These are phyloP conservation scores for Xylaria sp. DNA, from an alignment of 2,329 filamentous ascomycete species.

Conservation along the genomic window DNA sequence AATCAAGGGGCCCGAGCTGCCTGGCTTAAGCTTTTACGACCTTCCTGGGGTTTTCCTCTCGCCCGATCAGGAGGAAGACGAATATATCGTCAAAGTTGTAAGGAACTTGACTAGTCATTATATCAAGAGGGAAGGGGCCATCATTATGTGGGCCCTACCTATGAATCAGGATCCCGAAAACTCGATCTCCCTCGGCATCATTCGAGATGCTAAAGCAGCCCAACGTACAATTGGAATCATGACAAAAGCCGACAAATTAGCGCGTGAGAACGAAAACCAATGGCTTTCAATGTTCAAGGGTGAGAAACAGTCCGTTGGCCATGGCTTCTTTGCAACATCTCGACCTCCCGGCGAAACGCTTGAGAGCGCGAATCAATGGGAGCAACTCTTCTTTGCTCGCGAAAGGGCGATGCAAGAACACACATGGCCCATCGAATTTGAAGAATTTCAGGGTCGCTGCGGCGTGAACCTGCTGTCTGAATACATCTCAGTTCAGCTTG, in stretches of 20 bases:
- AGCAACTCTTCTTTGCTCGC: conserved; percentile 57
- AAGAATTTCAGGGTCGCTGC: conserved; percentile 53
- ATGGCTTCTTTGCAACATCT: conserved; percentile 82
- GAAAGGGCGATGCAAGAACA: conserved; percentile 31
- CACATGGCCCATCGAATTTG: conserved; percentile 58
- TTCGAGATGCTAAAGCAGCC: conserved; percentile 62
- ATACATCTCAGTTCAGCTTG: conserved; percentile 59
- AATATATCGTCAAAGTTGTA: conserved; percentile 74
- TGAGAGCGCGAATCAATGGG: conserved; percentile 57
- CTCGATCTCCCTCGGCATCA: conserved; percentile 71
- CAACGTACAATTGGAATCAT: conserved; percentile 74
- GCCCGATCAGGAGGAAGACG: conserved; percentile 65
- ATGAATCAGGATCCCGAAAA: conserved; percentile 82
- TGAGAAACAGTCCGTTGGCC: conserved; percentile 65
- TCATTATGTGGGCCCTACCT: conserved; percentile 77
- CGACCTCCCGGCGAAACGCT: conserved; percentile 63
- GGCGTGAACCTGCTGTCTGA: conserved; percentile 59
- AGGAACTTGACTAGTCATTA: conserved; percentile 73
- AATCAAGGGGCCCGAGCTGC: conserved; percentile 73
- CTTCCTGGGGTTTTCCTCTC: conserved; percentile 82
- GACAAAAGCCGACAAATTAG: conserved; percentile 80
- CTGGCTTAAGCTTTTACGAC: conserved; percentile 82
- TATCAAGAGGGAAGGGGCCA: conserved; percentile 69
- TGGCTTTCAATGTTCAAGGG: conserved; percentile 70
- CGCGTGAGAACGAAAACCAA: conserved; percentile 56